Evolutionary conservation across 441 rosid genomes (phyloP).

Genomic region (Hura crepitans): DNA sequence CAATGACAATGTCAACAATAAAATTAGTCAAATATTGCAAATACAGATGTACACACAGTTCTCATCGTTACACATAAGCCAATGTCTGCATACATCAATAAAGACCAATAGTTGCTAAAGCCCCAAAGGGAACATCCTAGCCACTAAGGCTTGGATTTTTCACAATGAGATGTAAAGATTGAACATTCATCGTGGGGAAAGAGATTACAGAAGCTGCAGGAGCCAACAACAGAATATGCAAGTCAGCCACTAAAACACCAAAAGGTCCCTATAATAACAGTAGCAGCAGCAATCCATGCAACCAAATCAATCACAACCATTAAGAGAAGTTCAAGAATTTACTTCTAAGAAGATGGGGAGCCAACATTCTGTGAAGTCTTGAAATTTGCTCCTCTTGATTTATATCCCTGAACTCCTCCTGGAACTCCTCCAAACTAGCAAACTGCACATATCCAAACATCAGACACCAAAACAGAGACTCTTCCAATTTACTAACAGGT

Average conservation of each 20-base stretch:
- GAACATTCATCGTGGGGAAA: neutral
- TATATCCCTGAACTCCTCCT: conserved; percentile 95
- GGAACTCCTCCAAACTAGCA: conserved; percentile 95
- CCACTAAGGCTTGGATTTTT: neutral
- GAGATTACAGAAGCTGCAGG: neutral
- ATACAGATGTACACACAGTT: neutral
- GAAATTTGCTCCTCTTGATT: conserved; percentile 97
- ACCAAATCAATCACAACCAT: conserved; percentile 17
- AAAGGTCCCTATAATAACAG: neutral
- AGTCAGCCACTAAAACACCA: neutral
- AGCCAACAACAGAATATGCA: neutral
- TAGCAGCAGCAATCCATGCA: conserved; percentile 15
- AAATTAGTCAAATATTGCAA: neutral
- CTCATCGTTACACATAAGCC: conserved; percentile 10
- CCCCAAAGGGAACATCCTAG: neutral
- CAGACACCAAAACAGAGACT: conserved; percentile 15
- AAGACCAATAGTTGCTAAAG: neutral
- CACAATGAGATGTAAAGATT: neutral
- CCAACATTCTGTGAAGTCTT: conserved; percentile 94
- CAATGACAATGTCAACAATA: neutral
- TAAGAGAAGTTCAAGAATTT: conserved; percentile 30
- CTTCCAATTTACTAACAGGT: conserved; percentile 4
- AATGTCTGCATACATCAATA: neutral
- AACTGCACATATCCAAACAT: neutral
- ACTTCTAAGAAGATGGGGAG: conserved; percentile 96